A percentile compares a stretch with the other conserved stretches of the same genome.
These are phyloP conservation scores for Wickerhamomyces hampshirensis DNA, from an alignment of 805 yeast genomes.

Conservation along the genomic window DNA sequence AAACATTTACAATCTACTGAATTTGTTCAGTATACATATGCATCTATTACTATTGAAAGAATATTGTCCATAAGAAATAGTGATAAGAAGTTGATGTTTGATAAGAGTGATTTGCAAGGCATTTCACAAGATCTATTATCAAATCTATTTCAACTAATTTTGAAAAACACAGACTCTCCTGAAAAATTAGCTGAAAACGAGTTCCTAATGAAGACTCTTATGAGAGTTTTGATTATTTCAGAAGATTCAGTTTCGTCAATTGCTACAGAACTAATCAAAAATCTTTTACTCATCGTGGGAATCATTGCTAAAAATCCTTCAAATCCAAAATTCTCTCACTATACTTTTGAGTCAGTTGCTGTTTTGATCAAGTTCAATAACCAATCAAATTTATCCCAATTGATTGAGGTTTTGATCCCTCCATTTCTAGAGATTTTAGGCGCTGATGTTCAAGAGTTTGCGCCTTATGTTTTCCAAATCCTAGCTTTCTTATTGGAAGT, in stretches of 20 bases:
- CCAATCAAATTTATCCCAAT: slow-evolving; percentile 28
- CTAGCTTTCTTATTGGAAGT: slow-evolving; percentile 70
- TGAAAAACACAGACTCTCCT: slow-evolving; percentile 58
- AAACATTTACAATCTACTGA: slow-evolving; percentile 59
- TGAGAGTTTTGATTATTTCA: slow-evolving; percentile 73
- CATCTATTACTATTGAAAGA: slow-evolving; percentile 90
- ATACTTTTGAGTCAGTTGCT: slow-evolving; percentile 83
- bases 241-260: slow-evolving; percentile 55
- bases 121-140: slow-evolving; percentile 57
- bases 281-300: slow-evolving; percentile 62
- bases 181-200: slow-evolving; percentile 95
- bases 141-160: slow-evolving; percentile 62
- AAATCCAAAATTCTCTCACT: slow-evolving; percentile 91
- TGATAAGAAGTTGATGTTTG: slow-evolving; percentile 56
- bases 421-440: slow-evolving; percentile 62
- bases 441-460: slow-evolving; percentile 88
- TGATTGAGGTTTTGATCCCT: slow-evolving; percentile 53
- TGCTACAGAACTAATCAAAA: slow-evolving; percentile 47
- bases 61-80: slow-evolving; percentile 69
- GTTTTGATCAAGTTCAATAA: slow-evolving; percentile 55
- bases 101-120: slow-evolving; percentile 65
- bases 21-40: slow-evolving; percentile 86
- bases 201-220: slow-evolving; percentile 81
- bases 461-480: slow-evolving; percentile 91
- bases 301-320: slow-evolving; percentile 86